These are phyloP conservation scores for Aspergillus aculeatus DNA, from an alignment of 2,329 filamentous ascomycete genomes.

Conservation along the genomic window DNA sequence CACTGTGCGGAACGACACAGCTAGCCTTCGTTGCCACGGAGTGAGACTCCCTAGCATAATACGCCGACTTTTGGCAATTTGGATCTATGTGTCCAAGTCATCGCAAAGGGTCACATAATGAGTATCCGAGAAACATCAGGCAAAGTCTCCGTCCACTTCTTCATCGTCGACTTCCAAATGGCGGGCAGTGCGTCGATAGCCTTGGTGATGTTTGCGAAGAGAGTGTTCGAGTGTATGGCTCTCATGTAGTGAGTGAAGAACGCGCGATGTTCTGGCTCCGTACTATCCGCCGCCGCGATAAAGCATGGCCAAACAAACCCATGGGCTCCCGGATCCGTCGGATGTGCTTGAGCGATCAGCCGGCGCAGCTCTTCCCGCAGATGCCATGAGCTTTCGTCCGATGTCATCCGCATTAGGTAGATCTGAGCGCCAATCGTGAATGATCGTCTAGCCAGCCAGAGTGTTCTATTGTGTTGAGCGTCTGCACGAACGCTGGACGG, in stretches of 20 bases:
- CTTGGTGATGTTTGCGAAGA: conserved; percentile 41
- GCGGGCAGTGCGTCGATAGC: conserved; percentile 34
- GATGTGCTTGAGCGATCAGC: conserved; percentile 29
- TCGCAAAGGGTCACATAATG: conserved; percentile 12
- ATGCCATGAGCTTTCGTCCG: conserved; percentile 15
- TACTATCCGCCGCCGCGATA: conserved; percentile 42
- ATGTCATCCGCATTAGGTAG: conserved; percentile 21
- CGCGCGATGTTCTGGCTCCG: conserved; percentile 32
- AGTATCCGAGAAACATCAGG: conserved; percentile 14
- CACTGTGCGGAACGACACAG: no score
- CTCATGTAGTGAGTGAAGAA: conserved; percentile 37
- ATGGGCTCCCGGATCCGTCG: conserved; percentile 34
- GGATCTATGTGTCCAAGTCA: not conserved
- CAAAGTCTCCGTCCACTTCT: conserved; percentile 20
- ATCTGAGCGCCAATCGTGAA: conserved; percentile 25
- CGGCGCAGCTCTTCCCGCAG: conserved; percentile 32
- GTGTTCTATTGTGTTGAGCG: not conserved
- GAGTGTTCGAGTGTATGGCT: conserved; percentile 32
- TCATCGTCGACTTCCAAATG: conserved; percentile 32
- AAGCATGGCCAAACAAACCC: conserved; percentile 46
- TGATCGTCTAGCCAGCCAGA: conserved; percentile 8
- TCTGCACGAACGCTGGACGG: not conserved
- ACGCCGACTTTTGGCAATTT: not conserved
- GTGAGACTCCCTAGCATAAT: not conserved
- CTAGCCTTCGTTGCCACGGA: no score